Conservation (phyloP, 805 yeast genomes). For the Candida nonsorbophila region DNA sequence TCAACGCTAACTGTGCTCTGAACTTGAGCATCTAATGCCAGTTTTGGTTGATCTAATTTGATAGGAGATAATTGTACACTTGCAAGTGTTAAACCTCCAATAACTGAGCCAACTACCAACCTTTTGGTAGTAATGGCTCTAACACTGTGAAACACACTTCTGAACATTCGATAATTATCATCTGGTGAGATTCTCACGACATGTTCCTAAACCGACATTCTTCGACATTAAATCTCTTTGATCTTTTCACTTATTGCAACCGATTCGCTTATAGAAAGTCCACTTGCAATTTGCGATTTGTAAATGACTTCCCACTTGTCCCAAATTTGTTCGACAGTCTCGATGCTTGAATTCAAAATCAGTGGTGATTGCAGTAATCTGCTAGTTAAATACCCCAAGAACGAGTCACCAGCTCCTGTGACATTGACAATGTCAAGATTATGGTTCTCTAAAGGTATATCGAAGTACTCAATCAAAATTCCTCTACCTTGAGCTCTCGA, state of each 20-base stretch:
- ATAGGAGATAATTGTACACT: no score
- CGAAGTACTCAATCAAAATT: slow-evolving; percentile 59
- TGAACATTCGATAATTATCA: no score
- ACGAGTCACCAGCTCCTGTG: slow-evolving; percentile 87
- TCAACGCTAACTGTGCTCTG: no score
- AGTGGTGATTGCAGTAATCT: no score
- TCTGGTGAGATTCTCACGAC: no score
- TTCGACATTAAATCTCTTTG: slow-evolving; percentile 3
- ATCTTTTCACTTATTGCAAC: slow-evolving; percentile 23
- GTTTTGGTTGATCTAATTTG: neutral
- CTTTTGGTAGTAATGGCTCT: no score
- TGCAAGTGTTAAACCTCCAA: no score
- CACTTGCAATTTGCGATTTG: slow-evolving; percentile 38
- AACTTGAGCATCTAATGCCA: slow-evolving; percentile 1
- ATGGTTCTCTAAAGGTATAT: slow-evolving; percentile 29
- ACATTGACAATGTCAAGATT: slow-evolving; percentile 49
- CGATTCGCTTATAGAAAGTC: slow-evolving; percentile 16
- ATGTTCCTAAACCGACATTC: no score
- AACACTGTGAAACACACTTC: no score
- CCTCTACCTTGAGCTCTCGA: slow-evolving; percentile 29
- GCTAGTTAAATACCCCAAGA: slow-evolving; percentile 59
- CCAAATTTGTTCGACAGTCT: slow-evolving; percentile 30
- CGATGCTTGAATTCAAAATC: slow-evolving; percentile 14
- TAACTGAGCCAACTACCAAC: no score
- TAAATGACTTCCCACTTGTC: slow-evolving; percentile 27